phyloP scores from a whole-genome alignment of 345 rosid species.

The Bruguiera gymnorhiza region DNA sequence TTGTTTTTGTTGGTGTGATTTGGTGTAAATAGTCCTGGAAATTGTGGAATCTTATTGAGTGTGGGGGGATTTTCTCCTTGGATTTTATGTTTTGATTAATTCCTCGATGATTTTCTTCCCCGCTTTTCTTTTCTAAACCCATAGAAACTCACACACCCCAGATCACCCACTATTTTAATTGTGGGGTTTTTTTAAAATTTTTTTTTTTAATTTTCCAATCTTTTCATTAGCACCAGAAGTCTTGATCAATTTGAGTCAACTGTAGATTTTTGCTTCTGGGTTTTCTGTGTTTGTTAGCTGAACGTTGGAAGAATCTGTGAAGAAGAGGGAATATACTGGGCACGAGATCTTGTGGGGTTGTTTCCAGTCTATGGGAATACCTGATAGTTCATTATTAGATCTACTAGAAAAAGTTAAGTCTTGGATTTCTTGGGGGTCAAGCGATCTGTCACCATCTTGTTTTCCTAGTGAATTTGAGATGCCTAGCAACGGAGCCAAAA shows the following conservation, averaged over 20 bases:
- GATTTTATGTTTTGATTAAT: conserved; percentile 37
- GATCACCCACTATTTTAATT: conserved; percentile 59
- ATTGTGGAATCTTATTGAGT: conserved; percentile 19
- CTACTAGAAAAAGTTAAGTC: conserved; percentile 65
- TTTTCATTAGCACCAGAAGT: not conserved
- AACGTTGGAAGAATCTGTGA: conserved; percentile 1
- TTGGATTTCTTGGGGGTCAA: conserved; percentile 66
- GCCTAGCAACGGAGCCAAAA: conserved; percentile 38
- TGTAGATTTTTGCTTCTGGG: not conserved
- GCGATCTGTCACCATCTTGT: conserved; percentile 39
- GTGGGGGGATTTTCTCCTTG: conserved; percentile 32
- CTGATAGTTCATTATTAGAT: conserved; percentile 65
- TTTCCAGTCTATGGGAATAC: conserved; percentile 65
- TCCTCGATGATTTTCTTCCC: conserved; percentile 40
- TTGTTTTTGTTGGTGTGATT: conserved; percentile 3
- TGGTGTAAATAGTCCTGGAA: conserved; percentile 39
- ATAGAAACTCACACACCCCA: conserved; percentile 11
- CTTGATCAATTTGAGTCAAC: conserved; percentile 14
- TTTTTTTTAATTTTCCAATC: conserved; percentile 8
- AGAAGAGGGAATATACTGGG: conserved; percentile 20
- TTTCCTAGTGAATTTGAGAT: conserved; percentile 40
- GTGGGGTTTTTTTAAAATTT: conserved; percentile 32
- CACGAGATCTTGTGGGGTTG: conserved; percentile 27
- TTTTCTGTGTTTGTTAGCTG: not conserved
- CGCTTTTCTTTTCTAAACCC: conserved; percentile 3